Percentiles rank a stretch among this genome's conserved stretches.
Conservation (phyloP, 2,329 filamentous ascomycete genomes). For the Paecilomyces sp. region DNA sequence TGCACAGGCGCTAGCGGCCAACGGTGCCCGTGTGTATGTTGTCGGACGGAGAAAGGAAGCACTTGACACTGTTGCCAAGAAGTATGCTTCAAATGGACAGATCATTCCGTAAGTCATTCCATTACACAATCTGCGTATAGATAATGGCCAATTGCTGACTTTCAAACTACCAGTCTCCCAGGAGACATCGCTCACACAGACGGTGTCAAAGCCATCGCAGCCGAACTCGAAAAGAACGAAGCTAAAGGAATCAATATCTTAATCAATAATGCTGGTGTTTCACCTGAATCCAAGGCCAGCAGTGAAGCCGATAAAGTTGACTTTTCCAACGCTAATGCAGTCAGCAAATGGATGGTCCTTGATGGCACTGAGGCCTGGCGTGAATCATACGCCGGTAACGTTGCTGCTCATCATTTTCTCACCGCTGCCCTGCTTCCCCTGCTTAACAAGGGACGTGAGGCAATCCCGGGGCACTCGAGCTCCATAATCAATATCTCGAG, state of each 20-base stretch:
- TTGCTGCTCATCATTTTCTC: conserved; percentile 46
- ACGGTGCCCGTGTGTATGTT: conserved; percentile 44
- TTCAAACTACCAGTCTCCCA: conserved; percentile 18
- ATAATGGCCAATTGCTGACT: neutral
- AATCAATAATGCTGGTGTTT: conserved; percentile 35
- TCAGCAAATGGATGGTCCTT: conserved; percentile 9
- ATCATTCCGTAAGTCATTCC: conserved; percentile 33
- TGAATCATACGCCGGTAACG: conserved; percentile 47
- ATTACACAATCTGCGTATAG: neutral
- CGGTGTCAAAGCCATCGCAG: conserved; percentile 41
- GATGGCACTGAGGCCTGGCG: conserved; percentile 35
- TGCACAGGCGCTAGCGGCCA: conserved; percentile 39
- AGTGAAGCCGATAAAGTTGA: conserved; percentile 27
- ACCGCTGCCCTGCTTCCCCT: conserved; percentile 49
- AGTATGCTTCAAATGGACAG: conserved; percentile 35
- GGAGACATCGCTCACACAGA: conserved; percentile 47
- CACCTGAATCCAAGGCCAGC: conserved; percentile 45
- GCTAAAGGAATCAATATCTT: conserved; percentile 46
- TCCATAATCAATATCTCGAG: conserved; percentile 49
- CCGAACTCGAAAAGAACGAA: conserved; percentile 47
- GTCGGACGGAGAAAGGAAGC: conserved; percentile 40
- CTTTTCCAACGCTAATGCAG: conserved; percentile 7
- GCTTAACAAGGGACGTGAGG: conserved; percentile 41
- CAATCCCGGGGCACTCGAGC: conserved; percentile 42
- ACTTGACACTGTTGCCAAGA: conserved; percentile 39